Evolutionary conservation across 1,139 yeast genomes (phyloP), one percentile per base, ranked within the genome.

Genomic region (Kluyveromyces marxianus): DNA sequence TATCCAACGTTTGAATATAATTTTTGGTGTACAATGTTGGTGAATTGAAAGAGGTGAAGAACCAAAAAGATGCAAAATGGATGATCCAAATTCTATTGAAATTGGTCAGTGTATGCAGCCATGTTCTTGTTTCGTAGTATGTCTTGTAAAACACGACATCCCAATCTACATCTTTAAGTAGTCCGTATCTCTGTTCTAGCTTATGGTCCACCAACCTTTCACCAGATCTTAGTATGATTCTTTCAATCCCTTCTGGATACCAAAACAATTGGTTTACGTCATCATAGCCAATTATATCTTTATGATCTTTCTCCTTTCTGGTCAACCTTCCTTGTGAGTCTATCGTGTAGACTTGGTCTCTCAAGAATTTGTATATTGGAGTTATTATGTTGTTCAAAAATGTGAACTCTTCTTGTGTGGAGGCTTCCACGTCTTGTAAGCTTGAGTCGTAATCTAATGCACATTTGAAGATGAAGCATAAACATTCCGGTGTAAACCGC

Each of bases 181-280:
- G 57, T 2, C 50, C 44, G 55, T 74, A 83, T 52, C 95, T 66
- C 41, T 74, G 65, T 3, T 64, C 58, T 7, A 65, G 59, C 0
- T 75, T 70, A 5, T 74, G 52, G 42, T 72, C 76, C 38, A 79
- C 68, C 6, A 84, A 59, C 41, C 69, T 60, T 25, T 64, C 60
- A 0, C 74, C 75, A 40, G 76, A 71, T 14, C 59, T 52, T 7
- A 80, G 57, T 10, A 58, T 63, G 8, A 88, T 67, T 40, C 73
- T 68, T 42, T 71, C 68, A 8, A 88, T 63, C 0, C 88, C 87
- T 47, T 77, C 74, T 0, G 77, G 74, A 53, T 80, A 80, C 96
- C 96, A 88, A 59, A 88, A 88, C 25, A 83, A 70, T 59, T 84
- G 96, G 61, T 88, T 88, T 44, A 86, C 72, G 60, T 88, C 96